Evolutionary conservation across 768 basidiomycete species (phyloP), one percentile per base, ranked within the genome.

Genomic region (Russula sp.): DNA sequence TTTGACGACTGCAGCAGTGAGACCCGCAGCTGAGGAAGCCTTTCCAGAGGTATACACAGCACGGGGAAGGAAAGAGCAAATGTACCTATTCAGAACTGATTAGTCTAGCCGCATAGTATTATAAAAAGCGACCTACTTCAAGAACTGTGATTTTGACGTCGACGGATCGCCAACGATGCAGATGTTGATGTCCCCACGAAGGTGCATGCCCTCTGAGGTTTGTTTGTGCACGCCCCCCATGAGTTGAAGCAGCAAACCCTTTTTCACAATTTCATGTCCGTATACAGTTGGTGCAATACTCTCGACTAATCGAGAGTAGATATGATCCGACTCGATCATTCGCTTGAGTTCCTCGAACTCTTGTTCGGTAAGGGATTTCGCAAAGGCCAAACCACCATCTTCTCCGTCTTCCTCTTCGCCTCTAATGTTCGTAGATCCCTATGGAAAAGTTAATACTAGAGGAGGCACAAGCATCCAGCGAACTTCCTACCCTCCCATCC

Each of bases 31-130:
- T 2, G 96, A 95, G 2, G 97, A 98, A 1, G 96, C 97, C 74
- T 99, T 98, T n/a, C 97, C 97, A 0, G 96, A 98, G 0, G 97
- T 98, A 73, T 98, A 98, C 8, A 98, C 95, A 2, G 96, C 93
- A 29, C 97, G 93, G 59, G 96, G 97, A 2, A 98, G 80, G 83
- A 99, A 97, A 18, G 93, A 94, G 73, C 95, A 98, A 53, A 99
- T 88, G 68, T 98, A 99, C 76, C 96, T 98, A 54, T 38, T 11
- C 25, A 22, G 50, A 36, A 49, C 16, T 34, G 13, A 48, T 57
- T 36, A 56, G 55, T 60, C 59, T 10, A 11, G 34, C 56, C n/a
- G 32, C 36, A 18, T 42, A 52, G 20, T 35, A 47, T 36, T 13
- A 7, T 25, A 18, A 42, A 8, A 51, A 52, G 32, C 11, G 38